Percentiles rank a stretch among this genome's conserved stretches.
Evolutionary conservation across 2,329 filamentous ascomycete genomes (phyloP).

Genomic region (Paecilomyces niveus): DNA sequence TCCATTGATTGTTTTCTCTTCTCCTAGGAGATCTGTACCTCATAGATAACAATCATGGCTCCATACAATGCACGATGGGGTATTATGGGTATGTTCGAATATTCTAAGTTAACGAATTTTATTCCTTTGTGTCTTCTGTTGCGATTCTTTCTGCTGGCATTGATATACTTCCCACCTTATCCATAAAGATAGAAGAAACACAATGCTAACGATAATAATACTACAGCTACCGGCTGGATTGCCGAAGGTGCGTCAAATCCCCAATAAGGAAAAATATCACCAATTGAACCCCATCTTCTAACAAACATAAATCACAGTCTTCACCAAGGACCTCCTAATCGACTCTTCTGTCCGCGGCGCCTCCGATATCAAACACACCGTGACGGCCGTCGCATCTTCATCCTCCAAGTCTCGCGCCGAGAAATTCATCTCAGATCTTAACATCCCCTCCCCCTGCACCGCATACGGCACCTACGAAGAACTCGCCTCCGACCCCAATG

Average conservation of each 20-base stretch:
- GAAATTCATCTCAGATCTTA: constrained; percentile 64
- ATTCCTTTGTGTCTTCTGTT: background rate
- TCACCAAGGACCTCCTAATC: constrained; percentile 70
- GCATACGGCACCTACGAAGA: constrained; percentile 77
- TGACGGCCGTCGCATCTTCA: constrained; percentile 75
- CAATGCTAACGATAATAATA: background rate
- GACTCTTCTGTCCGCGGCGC: constrained; percentile 65
- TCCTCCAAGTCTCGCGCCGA: constrained; percentile 62
- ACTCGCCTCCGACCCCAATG: constrained; percentile 67
- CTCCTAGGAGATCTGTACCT: background rate
- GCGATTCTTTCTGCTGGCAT: background rate
- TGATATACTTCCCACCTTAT: background rate
- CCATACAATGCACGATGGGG: constrained; percentile 35
- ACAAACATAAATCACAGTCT: constrained; percentile 32
- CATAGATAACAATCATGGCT: constrained; percentile 16
- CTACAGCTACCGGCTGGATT: constrained; percentile 38
- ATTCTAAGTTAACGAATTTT: background rate
- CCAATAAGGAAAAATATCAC: background rate
- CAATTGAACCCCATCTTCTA: background rate
- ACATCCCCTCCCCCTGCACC: constrained; percentile 60
- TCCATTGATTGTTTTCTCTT: background rate
- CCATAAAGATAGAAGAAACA: background rate
- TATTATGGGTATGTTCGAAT: constrained; percentile 33
- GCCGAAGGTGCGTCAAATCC: constrained; percentile 25
- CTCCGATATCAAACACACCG: constrained; percentile 65